Evolutionary conservation across 2,329 filamentous ascomycete species (phyloP), one percentile per base, ranked within the genome.

Genomic region (Clarireedia monteithiana): DNA sequence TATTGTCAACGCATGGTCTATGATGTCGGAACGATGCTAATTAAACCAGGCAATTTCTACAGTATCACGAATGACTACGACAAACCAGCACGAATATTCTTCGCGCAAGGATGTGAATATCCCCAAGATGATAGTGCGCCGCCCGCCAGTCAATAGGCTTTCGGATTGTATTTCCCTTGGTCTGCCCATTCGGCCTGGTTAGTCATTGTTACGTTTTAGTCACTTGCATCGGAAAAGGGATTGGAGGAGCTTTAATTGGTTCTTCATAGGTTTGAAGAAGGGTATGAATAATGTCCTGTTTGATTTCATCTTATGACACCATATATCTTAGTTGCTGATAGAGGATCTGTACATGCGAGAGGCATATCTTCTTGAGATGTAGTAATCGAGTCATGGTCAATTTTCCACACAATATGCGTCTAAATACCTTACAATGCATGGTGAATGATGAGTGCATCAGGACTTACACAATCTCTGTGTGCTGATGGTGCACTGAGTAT

Each of bases 41-140:
- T n/a, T 44, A 27, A 23, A 15, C 2, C 61, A 96, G 92, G 92
- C 51, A 97, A 97, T 68, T 88, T 90, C 65, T 99, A 99, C 72
- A 88, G 86, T 67, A 96, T 99, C 66, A 78, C 79, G 55, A 99
- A 97, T 70, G 84, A 89, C 56, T 84, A 84, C 65, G 79, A 86
- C 60, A 76, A 78, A 59, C 80, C 84, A 4, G 88, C 89, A 4
- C 83, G 88, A 40, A 79, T 97, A 49, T 97, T 97, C 75, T 99
- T 97, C 71, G 85, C 91, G 1, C 94, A 99, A 70, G 92, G 86
- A 6, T 92, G 86, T 71, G 89, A 85, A 51, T 14, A 50, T 14
- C 40, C 53, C 7, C 39, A 50, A 36, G 53, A 38, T 14, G 53
- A 39, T 2, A 20, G 17, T 12, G 53, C 38, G 30, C 30, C 34